Percentiles rank a stretch among this genome's conserved stretches.
These are phyloP conservation scores for Paracorniculantispora psalliotae DNA, from an alignment of 2,329 filamentous ascomycete species.

Conservation along the genomic window DNA sequence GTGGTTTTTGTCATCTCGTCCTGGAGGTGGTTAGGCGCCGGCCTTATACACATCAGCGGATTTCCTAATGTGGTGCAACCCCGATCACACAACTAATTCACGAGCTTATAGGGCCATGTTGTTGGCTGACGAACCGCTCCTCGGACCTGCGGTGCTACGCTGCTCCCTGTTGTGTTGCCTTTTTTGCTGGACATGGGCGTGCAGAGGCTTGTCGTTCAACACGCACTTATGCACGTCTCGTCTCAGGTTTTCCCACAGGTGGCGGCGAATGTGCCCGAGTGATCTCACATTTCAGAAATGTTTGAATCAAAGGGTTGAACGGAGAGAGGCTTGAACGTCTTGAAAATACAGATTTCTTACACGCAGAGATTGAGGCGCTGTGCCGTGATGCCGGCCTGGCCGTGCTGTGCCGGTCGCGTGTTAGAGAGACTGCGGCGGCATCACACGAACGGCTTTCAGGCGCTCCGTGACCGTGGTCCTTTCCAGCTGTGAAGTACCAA, in stretches of 20 bases:
- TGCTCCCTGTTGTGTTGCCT: no score
- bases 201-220: not conserved
- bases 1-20: not conserved
- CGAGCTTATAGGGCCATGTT: not conserved
- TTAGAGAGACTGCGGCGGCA: not conserved
- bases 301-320: not conserved
- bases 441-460: not conserved
- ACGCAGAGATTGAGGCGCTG: not conserved
- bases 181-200: no score
- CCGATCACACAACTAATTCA: not conserved
- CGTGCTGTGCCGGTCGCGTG: not conserved
- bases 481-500: not conserved
- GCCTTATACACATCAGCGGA: not conserved
- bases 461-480: no score
- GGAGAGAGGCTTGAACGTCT: not conserved
- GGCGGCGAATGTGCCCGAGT: not conserved
- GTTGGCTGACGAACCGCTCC: not conserved
- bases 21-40: not conserved
- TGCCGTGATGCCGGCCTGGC: not conserved
- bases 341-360: not conserved
- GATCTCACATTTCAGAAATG: not conserved
- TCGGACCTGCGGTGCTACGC: not conserved
- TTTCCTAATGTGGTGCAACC: not conserved
- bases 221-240: not conserved
- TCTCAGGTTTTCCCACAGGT: constrained; percentile 3